Base-by-base conservation (phyloP, 352 stramenopile species). In the Phytophthora foliorum region DNA sequence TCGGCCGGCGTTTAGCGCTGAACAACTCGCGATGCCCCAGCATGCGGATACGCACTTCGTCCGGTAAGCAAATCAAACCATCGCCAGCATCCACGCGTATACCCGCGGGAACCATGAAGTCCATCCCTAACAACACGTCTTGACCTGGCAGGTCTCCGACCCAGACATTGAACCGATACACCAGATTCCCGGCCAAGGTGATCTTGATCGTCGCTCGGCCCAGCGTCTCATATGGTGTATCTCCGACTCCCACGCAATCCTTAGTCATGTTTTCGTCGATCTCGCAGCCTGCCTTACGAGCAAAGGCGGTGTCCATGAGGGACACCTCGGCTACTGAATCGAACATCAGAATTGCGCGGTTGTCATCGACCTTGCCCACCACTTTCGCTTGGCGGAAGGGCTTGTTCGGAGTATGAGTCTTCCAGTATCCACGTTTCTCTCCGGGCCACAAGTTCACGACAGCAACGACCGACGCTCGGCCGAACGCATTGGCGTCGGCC, bases 311-410 rank as follows among this genome's bases (percentile, higher is more conserved):
- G 36, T 63, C 52, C 8, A 69, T 4, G 14, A 69, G 57, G 6
- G 61, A 69, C 32, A 62, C 45, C 34, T 63, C 61, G 52, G 61
- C 61, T 44, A 42, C 61, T n/a, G 71, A 68, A 42, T 78, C 71
- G 36, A 75, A 32, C n/a, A 78, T 34, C 14, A 78, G 7, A 16
- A 38, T 27, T 2, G 65, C 61, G 13, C 48, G 31, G 7, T 9
- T 8, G 53, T 75, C 54, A 36, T 78, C 39, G 0, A 75, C 9
- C 14, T 54, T 52, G 1, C 64, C 56, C 0, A 0, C 2, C 6
- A 66, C 52, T 32, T 38, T 38, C 8, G 31, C 31, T 38, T 38
- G 31, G 8, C 31, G 25, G 5, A 29, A 29, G 5, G 25, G 5
- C 25, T 29, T 29, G 25, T 29, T 5, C 5, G 5, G 25, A 29